Evolutionary conservation across 1,284 basidiomycete species (phyloP), one percentile per base, ranked within the genome.

Genomic region (Meripilus lineatus): DNA sequence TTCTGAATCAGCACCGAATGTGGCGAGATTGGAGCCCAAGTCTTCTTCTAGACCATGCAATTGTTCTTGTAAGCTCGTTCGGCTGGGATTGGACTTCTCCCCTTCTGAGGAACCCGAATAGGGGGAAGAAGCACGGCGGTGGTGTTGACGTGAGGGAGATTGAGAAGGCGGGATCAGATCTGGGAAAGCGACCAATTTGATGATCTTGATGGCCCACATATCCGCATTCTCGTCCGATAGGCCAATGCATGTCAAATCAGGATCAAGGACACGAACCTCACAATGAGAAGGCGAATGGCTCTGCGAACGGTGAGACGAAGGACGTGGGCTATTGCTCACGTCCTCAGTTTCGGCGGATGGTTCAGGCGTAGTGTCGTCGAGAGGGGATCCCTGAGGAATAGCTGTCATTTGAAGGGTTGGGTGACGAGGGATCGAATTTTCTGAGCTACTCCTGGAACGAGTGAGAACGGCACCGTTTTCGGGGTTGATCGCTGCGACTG

Each of bases 181-280:
- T 0, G 84, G 84, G 56, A 80, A 86, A 1, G 82, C 81, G 28
- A 87, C 71, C 14, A 86, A 70, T 61, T 85, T 86, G 51, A 86
- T 70, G 42, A 87, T 77, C 65, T 86, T 86, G 50, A 83, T 71
- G 15, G 75, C 74, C 84, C 84, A 86, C 35, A 75, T 71, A 50
- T 86, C 84, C 10, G 77, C 73, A 34, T 70, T 67, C 46, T 81
- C 78, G 53, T 85, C 81, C 37, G 75, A 52, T 6, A 68, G 57
- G 1, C 66, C 66, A 33, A 68, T 63, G 42, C 63, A 66, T 5
- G 64, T 63, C 28, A 67, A 47, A 44, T 65, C 64, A 5, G 62
- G 60, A 7, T 54, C 50, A 22, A 65, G 58, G 3, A 64, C 51
- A 14, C 52, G 55, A 32, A 65, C 61, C 21, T 61, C 51, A 25